Evolutionary conservation across 73 alveolate species (phyloP).

Genomic region (Tetrahymena thermophila): DNA sequence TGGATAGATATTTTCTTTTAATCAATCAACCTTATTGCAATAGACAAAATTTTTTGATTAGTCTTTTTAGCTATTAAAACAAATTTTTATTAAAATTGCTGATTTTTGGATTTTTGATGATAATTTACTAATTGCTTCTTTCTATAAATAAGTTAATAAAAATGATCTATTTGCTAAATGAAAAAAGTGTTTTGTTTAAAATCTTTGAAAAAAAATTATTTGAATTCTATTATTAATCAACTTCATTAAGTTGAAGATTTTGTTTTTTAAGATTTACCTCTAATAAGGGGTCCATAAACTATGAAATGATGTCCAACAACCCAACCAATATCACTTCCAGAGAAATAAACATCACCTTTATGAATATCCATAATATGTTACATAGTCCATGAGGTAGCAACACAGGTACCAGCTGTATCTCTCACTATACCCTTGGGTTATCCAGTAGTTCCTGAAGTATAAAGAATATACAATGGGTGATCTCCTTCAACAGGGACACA

Average conservation of each 20-base stretch:
- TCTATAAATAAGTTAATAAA: not conserved
- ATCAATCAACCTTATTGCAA: not conserved
- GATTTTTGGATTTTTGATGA: not conserved
- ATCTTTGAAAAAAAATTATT: no score
- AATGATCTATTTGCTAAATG: not conserved
- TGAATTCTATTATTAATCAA: not conserved
- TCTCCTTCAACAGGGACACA: constrained; percentile 76
- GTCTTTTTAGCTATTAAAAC: no score
- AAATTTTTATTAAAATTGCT: no score
- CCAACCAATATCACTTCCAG: constrained; percentile 99
- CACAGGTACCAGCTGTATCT: constrained; percentile 95
- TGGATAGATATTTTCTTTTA: no score
- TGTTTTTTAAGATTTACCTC: not conserved
- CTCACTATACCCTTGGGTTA: constrained; percentile 98
- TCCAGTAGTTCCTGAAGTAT: constrained; percentile 99
- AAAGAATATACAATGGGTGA: constrained; percentile 91
- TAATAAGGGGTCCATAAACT: constrained; percentile 98
- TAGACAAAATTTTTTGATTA: not conserved
- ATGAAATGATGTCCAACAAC: constrained; percentile 99
- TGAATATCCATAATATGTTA: constrained; percentile 78
- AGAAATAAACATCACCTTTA: constrained; percentile 83
- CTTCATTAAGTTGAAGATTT: not conserved
- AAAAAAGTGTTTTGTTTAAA: no score
- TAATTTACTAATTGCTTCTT: not conserved
- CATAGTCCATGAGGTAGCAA: constrained; percentile 90